These are phyloP conservation scores for Aspergillus nanangensis DNA, from an alignment of 495 filamentous ascomycete genomes.

Conservation along the genomic window DNA sequence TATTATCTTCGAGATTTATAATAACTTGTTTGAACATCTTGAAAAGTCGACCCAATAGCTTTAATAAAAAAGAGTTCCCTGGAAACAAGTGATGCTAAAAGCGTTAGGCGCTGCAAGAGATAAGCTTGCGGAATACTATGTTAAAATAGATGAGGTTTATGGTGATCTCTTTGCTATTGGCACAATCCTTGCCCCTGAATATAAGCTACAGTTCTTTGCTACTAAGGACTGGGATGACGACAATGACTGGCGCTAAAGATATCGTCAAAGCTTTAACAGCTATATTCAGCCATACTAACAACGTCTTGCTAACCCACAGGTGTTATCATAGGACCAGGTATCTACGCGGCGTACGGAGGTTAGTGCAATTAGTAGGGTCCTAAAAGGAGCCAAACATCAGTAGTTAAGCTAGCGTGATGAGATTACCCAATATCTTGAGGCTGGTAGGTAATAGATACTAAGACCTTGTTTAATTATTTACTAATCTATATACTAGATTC, in stretches of 20 bases:
- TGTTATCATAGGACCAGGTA: background rate
- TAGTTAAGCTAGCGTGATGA: background rate
- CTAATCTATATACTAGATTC: background rate
- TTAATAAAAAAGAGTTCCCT: background rate
- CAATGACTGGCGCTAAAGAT: background rate
- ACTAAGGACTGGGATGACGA: conserved; percentile 7
- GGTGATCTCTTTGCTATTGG: conserved; percentile 14
- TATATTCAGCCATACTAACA: background rate
- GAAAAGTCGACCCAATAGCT: background rate
- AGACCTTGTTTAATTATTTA: background rate
- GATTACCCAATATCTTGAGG: background rate
- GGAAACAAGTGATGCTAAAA: conserved; percentile 11
- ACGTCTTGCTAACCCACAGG: background rate
- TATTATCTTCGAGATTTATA: conserved; percentile 7
- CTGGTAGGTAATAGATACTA: background rate
- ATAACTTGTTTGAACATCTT: conserved; percentile 3
- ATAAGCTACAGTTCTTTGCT: conserved; percentile 20
- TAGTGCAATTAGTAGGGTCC: background rate
- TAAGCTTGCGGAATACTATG: conserved; percentile 12
- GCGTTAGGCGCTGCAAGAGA: background rate
- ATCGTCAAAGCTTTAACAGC: background rate
- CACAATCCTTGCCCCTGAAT: conserved; percentile 11
- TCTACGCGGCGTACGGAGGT: background rate
- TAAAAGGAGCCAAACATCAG: background rate
- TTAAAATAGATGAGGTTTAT: conserved; percentile 3